Base-by-base conservation (phyloP, 257 asterid genomes). In the Nicotiana benthamiana region DNA sequence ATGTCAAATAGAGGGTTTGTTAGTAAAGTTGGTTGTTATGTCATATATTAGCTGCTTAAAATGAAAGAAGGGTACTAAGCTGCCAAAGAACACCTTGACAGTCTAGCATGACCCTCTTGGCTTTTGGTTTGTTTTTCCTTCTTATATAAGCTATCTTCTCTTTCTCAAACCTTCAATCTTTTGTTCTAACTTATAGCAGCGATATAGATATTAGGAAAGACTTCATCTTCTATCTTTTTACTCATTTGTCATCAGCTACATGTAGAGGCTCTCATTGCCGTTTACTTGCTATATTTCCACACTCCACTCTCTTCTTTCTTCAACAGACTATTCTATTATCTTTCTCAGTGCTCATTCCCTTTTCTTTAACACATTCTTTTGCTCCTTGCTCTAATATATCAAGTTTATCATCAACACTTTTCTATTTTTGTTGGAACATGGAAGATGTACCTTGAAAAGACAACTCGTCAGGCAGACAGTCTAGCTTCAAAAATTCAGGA, bases 401-500 rank as follows among this genome's bases (percentile, higher is more conserved):
- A 9, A 67, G 80, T 78, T 57, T 79, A 53, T 77, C n/a, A n/a
- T n/a, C 28, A 63, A 70, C 17, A 28, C 75, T 67, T 54, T 70
- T 84, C 70, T 77, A 80, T 80, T 77, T 70, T 85, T 64, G 48
- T 79, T 46, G 65, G 59, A 46, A 72, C 79, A 65, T 76, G 88
- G 82, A 86, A 94, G 99, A 85, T 83, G 75, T 88, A 86, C 89
- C 79, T 93, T 83, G 91, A 88, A 82, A 97, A 90, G 86, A 89
- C 83, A 87, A 83, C 62, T 75, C 84, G 82, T 80, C 96, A 93
- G 81, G 91, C 90, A 26, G 87, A 88, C 56, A 68, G 82, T 53
- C 87, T 95, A 60, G 84, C 84, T 65, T 62, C 78, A 17, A 87
- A 85, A 83, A 81, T 87, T 83, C 90, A 91, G 78, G 97, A 95